Evolutionary conservation across 148 eudicot species (phyloP), one percentile per base, ranked within the genome.

Genomic region (Silene latifolia): DNA sequence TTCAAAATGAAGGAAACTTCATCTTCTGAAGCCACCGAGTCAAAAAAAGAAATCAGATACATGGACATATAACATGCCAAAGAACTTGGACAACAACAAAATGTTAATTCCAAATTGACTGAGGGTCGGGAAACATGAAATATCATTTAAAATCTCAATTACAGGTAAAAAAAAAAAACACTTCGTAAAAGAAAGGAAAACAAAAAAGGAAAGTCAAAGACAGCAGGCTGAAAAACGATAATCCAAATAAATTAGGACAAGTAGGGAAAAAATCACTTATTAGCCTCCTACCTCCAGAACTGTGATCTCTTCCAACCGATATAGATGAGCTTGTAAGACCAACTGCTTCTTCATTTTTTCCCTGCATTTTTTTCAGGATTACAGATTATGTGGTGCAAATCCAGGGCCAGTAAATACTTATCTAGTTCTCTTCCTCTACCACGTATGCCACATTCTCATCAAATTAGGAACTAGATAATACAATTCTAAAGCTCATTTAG

Each of bases 1-100:
- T 84, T 88, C 80, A 95, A 59, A 18, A 80, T 76, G 84, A 95
- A 92, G 68, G 98, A 95, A 67, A 90, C 89, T 77, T 92, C 97
- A 67, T 75, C 80, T 59, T 95, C 98, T 92, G 82, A 27, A 71
- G 79, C 23, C 8, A 57, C 8, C 54, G 17, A 54, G 14, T 21
- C 0, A 48, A 19, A 24, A 61, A 5, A 32, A 32, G 35, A 32
- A 24, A 14, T 61, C 25, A 72, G 2, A 46, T 15, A 53, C 6
- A n/a, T 10, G 15, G 29, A 62, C 9, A 71, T 7, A 57, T 12
- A 53, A 19, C 6, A 60, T 69, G 8, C 15, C 57, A 59, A 24
- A 63, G 18, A 5, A 62, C 35, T 12, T 70, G 18, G 64, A 19
- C 56, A 15, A 51, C 56, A 15, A 51, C 18, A 51, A 51, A 13